Evolutionary conservation across 306 rosid genomes (phyloP).

Genomic region (Ormosia semicastrata): DNA sequence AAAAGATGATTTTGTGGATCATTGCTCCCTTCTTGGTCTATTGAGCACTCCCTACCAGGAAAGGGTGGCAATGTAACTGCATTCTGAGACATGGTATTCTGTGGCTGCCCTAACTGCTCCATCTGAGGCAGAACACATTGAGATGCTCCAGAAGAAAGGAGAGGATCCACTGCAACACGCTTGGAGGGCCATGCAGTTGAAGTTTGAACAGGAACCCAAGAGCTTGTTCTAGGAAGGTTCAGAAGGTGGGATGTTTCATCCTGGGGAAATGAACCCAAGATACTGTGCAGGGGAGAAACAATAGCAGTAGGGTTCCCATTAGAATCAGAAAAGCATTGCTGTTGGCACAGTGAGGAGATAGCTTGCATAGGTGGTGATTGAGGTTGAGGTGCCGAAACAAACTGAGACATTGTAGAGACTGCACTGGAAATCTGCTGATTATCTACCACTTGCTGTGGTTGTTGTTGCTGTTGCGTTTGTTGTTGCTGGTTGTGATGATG

Average conservation of each 20-base stretch:
- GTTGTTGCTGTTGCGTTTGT: slow-evolving; percentile 35
- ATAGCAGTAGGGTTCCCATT: slow-evolving; percentile 53
- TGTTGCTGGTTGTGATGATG: slow-evolving; percentile 40
- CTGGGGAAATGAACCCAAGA: slow-evolving; percentile 76
- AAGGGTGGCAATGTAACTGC: slow-evolving; percentile 83
- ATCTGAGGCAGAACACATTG: slow-evolving; percentile 68
- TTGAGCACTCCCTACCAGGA: slow-evolving; percentile 88
- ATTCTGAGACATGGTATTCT: slow-evolving; percentile 49
- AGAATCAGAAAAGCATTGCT: slow-evolving; percentile 76
- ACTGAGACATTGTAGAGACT: slow-evolving; percentile 70
- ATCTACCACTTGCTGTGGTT: slow-evolving; percentile 58
- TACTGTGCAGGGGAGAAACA: slow-evolving; percentile 79
- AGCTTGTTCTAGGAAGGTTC: slow-evolving; percentile 56
- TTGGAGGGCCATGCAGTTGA: slow-evolving; percentile 78
- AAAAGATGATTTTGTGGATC: slow-evolving; percentile 89
- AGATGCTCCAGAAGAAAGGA: slow-evolving; percentile 65
- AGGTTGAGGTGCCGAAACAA: slow-evolving; percentile 64
- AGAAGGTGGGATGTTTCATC: slow-evolving; percentile 74
- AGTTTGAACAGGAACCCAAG: slow-evolving; percentile 56
- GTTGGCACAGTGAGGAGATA: slow-evolving; percentile 69
- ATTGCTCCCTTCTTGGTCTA: slow-evolving; percentile 76
- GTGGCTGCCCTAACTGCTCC: slow-evolving; percentile 73
- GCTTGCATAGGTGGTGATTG: slow-evolving; percentile 66
- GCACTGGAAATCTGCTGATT: slow-evolving; percentile 64
- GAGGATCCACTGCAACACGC: slow-evolving; percentile 84